Percentiles rank a stretch among this genome's conserved stretches.
phyloP scores from a whole-genome alignment of 306 rosid species.

The Acacia crassicarpa region DNA sequence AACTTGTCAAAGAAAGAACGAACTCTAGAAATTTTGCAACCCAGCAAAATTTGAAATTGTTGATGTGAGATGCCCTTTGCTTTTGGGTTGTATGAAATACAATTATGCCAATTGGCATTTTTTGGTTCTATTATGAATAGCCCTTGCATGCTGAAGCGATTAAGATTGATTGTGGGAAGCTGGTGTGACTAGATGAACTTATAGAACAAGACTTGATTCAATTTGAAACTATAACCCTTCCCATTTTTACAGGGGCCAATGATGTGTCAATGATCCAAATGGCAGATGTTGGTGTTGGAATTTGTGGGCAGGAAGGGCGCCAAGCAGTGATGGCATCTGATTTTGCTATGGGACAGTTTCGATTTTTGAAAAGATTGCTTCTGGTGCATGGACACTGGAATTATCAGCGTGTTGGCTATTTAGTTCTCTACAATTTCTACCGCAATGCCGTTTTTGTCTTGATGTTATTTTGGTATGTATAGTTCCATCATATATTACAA shows the following conservation, averaged over 20 bases:
- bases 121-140: neutral
- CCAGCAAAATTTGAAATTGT: neutral
- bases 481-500: constrained; percentile 21
- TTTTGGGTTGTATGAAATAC: neutral
- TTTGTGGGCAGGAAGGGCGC: constrained; percentile 99
- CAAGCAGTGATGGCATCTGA: constrained; percentile 99
- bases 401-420: constrained; percentile 94
- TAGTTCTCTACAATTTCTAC: constrained; percentile 94
- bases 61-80: neutral
- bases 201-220: constrained; percentile 15
- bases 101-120: neutral
- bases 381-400: constrained; percentile 99
- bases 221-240: constrained; percentile 23
- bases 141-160: neutral
- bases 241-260: constrained; percentile 74
- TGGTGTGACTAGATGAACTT: constrained; percentile 24
- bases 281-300: constrained; percentile 99
- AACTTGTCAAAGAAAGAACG: neutral
- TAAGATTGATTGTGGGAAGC: constrained; percentile 2
- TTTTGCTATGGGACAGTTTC: constrained; percentile 99
- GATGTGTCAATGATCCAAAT: constrained; percentile 99
- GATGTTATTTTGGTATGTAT: constrained; percentile 91
- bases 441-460: constrained; percentile 97
- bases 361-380: constrained; percentile 75
- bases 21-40: neutral